These are phyloP conservation scores for Glarea lozoyensis DNA, from an alignment of 495 filamentous ascomycete genomes.

Conservation along the genomic window DNA sequence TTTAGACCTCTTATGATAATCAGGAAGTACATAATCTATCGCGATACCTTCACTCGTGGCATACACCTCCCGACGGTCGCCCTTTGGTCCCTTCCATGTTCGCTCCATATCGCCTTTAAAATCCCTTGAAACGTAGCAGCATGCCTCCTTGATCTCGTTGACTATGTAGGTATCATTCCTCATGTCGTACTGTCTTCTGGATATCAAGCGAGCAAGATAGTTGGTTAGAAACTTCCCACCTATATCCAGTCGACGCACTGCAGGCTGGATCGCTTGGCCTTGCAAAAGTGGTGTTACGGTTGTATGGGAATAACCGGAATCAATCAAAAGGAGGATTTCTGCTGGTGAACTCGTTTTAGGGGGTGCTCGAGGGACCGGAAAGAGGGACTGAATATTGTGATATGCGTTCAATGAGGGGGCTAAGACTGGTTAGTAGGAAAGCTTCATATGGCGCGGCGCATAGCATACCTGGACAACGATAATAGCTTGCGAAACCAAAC, in stretches of 20 bases:
- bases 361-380: slow-evolving; percentile 36
- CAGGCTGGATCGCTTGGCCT: slow-evolving; percentile 70
- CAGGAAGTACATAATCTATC: slow-evolving; percentile 87
- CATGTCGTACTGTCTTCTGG: slow-evolving; percentile 88
- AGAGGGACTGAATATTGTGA: slow-evolving; percentile 62
- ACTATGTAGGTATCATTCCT: slow-evolving; percentile 86
- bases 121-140: slow-evolving; percentile 73
- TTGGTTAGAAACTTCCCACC: slow-evolving; percentile 95
- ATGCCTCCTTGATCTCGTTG: slow-evolving; percentile 89
- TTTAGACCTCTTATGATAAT: slow-evolving; percentile 67
- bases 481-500: slow-evolving; percentile 87
- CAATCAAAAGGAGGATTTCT: slow-evolving; percentile 80
- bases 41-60: slow-evolving; percentile 59
- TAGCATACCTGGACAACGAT: slow-evolving; percentile 57
- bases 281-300: slow-evolving; percentile 81
- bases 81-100: slow-evolving; percentile 71
- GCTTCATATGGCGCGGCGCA: slow-evolving; percentile 1
- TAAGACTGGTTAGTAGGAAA: slow-evolving; percentile 8
- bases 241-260: slow-evolving; percentile 78
- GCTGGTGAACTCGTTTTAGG: slow-evolving; percentile 43
- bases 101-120: slow-evolving; percentile 74
- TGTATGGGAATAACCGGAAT: slow-evolving; percentile 89
- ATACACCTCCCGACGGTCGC: slow-evolving; percentile 27
- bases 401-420: slow-evolving; percentile 70
- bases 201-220: slow-evolving; percentile 81